Evolutionary conservation across 2,329 filamentous ascomycete genomes (phyloP).

Genomic region (Colletotrichum spinosum): DNA sequence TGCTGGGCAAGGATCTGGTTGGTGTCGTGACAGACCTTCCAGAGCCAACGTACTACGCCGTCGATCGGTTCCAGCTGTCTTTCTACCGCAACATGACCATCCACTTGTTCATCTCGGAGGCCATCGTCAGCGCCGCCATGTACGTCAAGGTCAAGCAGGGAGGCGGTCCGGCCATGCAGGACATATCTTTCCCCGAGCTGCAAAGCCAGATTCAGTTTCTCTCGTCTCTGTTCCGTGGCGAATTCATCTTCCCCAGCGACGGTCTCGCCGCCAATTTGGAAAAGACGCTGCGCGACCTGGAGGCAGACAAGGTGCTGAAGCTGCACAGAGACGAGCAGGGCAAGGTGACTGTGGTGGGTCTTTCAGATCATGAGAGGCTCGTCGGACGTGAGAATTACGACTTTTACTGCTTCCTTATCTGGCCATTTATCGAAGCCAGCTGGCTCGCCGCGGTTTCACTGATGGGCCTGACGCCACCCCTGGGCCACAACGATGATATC

Average conservation of each 20-base stretch:
- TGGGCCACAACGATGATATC: slow-evolving; percentile 66
- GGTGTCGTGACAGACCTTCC: slow-evolving; percentile 82
- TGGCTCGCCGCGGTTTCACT: slow-evolving; percentile 93
- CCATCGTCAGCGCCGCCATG: slow-evolving; percentile 88
- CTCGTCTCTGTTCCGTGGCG: slow-evolving; percentile 91
- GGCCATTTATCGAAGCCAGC: slow-evolving; percentile 95
- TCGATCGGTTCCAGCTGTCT: slow-evolving; percentile 95
- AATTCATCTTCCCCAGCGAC: slow-evolving; percentile 96
- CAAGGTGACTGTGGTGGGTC: slow-evolving; percentile 74
- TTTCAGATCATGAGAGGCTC: slow-evolving; percentile 80
- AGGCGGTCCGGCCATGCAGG: slow-evolving; percentile 84
- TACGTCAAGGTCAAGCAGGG: slow-evolving; percentile 93
- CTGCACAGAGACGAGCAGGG: slow-evolving; percentile 68
- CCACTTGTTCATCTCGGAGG: slow-evolving; percentile 94
- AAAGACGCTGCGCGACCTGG: slow-evolving; percentile 80
- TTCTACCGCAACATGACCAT: slow-evolving; percentile 99
- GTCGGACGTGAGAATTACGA: slow-evolving; percentile 94
- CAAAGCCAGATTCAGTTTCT: slow-evolving; percentile 87
- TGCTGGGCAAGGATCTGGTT: slow-evolving; percentile 89
- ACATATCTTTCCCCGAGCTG: slow-evolving; percentile 80
- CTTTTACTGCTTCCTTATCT: slow-evolving; percentile 98
- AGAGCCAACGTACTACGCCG: slow-evolving; percentile 93
- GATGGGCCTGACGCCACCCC: slow-evolving; percentile 85
- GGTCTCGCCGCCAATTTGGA: slow-evolving; percentile 84
- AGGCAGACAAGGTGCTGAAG: slow-evolving; percentile 81